Percentiles rank a stretch among this genome's conserved stretches.
phyloP scores from a whole-genome alignment of 768 basidiomycete species.

The Boletus rex-veris region DNA sequence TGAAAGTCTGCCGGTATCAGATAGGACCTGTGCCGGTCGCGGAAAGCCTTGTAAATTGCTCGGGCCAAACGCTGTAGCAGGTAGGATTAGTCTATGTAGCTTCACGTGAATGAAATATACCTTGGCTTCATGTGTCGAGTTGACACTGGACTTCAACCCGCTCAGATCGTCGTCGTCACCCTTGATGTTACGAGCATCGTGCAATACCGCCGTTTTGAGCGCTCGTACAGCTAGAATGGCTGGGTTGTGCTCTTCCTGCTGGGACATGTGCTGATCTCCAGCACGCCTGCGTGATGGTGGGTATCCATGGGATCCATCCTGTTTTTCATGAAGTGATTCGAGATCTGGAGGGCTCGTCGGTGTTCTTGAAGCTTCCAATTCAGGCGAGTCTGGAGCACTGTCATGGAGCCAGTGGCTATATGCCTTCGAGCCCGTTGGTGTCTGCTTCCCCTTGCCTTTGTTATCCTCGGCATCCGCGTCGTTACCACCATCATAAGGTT shows the following conservation, averaged over 20 bases:
- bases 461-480: constrained; percentile 31
- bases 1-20: constrained; percentile 67
- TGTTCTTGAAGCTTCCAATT: constrained; percentile 8
- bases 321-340: constrained; percentile 5
- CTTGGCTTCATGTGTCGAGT: constrained; percentile 64
- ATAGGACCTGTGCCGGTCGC: constrained; percentile 51
- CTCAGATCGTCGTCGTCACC: constrained; percentile 44
- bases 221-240: constrained; percentile 59
- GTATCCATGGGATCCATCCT: constrained; percentile 33
- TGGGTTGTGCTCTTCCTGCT: constrained; percentile 36
- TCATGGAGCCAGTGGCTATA: constrained; percentile 2
- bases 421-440: constrained; percentile 1
- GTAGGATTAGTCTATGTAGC: not conserved
- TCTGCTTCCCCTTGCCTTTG: constrained; percentile 32
- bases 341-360: constrained; percentile 3
- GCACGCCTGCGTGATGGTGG: constrained; percentile 32
- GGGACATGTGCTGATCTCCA: constrained; percentile 18
- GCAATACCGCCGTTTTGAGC: constrained; percentile 64
- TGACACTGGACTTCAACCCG: constrained; percentile 50
- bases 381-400: constrained; percentile 3
- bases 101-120: constrained; percentile 27
- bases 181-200: constrained; percentile 70
- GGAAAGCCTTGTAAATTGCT: constrained; percentile 61
- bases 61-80: constrained; percentile 58
- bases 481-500: constrained; percentile 28